Evolutionary conservation across 768 basidiomycete genomes (phyloP).

Genomic region (Boletales sp.): DNA sequence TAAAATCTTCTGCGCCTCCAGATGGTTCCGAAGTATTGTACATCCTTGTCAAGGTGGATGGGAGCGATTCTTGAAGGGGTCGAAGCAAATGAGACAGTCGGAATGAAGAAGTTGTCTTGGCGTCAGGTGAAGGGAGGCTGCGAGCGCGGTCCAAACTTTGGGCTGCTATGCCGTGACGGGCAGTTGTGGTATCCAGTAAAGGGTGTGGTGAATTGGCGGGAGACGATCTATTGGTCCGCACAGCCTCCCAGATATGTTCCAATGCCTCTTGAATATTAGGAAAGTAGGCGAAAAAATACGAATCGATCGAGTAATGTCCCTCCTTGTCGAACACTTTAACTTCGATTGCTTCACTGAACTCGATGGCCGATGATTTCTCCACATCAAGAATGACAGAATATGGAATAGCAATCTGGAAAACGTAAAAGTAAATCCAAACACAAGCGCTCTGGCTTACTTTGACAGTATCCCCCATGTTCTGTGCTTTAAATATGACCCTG

Average conservation of each 20-base stretch:
- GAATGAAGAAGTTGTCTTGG: conserved; percentile 46
- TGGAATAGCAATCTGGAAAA: conserved; percentile 81
- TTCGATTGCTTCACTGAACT: conserved; percentile 96
- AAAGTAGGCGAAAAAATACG: conserved; percentile 96
- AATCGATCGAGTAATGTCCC: conserved; percentile 75
- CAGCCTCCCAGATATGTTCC: conserved; percentile 75
- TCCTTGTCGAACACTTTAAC: conserved; percentile 83
- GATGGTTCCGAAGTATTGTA: conserved; percentile 31
- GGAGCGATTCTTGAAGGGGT: conserved; percentile 60
- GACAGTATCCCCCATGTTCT: conserved; percentile 94
- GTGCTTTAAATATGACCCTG: conserved; percentile 92
- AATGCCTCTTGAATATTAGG: conserved; percentile 73
- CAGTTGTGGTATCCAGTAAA: conserved; percentile 59
- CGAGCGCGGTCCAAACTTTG: conserved; percentile 39
- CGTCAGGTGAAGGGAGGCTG: conserved; percentile 34
- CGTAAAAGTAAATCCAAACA: conserved; percentile 1
- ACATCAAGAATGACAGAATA: conserved; percentile 87
- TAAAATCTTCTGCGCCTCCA: conserved; percentile 59
- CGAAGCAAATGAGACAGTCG: conserved; percentile 62
- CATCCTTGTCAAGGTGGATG: conserved; percentile 35
- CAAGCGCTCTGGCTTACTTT: conserved; percentile 51
- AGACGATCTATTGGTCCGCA: conserved; percentile 51
- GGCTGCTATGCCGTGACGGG: conserved; percentile 29
- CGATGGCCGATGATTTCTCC: conserved; percentile 83
- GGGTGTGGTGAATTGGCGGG: conserved; percentile 19